A percentile compares a stretch with the other conserved stretches of the same genome.
Evolutionary conservation across 768 basidiomycete species (phyloP).

Genomic region (Psilocybe cubensis): DNA sequence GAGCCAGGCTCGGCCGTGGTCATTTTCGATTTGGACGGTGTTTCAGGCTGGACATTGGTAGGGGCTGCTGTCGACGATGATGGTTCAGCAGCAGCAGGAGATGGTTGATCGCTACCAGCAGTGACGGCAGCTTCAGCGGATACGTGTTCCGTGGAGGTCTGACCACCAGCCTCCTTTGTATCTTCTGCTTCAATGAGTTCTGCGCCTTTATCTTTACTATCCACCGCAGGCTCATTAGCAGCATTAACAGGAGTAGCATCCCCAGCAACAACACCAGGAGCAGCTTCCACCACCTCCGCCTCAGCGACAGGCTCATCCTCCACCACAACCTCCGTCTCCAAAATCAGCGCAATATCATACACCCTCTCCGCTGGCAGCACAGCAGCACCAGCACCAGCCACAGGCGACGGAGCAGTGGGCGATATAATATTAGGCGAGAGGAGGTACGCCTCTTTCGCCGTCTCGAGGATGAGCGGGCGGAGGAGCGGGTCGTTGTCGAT

Average conservation of each 20-base stretch:
- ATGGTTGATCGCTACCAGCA: neutral
- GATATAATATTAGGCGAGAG: constrained; percentile 33
- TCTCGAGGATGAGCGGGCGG: constrained; percentile 41
- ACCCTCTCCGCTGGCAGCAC: constrained; percentile 15
- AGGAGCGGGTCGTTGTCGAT: constrained; percentile 9
- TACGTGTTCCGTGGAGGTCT: too few relatives aligned
- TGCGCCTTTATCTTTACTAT: neutral
- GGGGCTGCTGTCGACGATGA: neutral
- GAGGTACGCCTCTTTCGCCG: constrained; percentile 42
- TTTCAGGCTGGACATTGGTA: neutral
- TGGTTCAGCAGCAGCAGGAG: neutral
- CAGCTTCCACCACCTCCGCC: constrained; percentile 4
- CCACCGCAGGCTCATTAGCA: neutral
- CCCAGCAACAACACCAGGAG: neutral
- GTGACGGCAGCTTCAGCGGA: neutral
- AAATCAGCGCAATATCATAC: constrained; percentile 43
- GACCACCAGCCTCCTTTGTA: neutral
- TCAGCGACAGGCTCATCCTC: constrained; percentile 16
- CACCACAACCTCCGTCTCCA: constrained; percentile 35
- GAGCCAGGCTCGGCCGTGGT: constrained; percentile 1
- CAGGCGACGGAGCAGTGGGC: constrained; percentile 6
- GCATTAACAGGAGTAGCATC: neutral
- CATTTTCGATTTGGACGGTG: neutral
- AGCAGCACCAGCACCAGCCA: neutral
- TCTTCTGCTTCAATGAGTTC: neutral